Base-by-base conservation (phyloP, 177 flowering plant species). In the Vitis hybrid region DNA sequence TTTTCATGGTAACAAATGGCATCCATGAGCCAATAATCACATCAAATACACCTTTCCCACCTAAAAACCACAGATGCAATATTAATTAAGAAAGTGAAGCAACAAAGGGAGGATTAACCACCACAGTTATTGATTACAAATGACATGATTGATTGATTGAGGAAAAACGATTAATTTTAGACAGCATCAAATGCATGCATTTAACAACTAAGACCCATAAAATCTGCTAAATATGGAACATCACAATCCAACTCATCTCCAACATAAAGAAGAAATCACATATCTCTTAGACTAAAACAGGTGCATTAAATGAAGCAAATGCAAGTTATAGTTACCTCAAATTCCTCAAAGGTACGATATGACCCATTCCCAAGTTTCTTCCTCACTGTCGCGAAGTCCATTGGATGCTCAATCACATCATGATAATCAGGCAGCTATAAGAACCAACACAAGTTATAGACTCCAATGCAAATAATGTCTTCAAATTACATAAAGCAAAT, bases 301-400 rank as follows among this genome's bases (percentile, higher is more conserved):
- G 3, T 45, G 14, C 5, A 7, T 15, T 39, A 49, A 60, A 74
- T 48, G 8, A 26, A 67, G 5, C 50, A 58, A 55, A 60, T 12
- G 13, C 32, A 34, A 60, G 50, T 34, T 18, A 56, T 12, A 17
- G 48, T 48, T 13, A 71, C 97, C 94, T 89, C 95, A 72, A 92
- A 79, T 72, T 88, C 86, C 57, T 88, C 87, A 76, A 92, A 67
- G 23, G 82, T 84, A 13, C 83, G 68, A 73, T 90, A 92, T 14
- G 80, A 76, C 51, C 93, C 93, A 76, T 75, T 85, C 13, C 70
- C 80, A 51, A 92, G 82, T 75, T 90, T 89, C 80, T 84, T 90
- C 84, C 97, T 87, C 70, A 92, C 87, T 8, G 95, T 92, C 56
- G 92, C 74, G 59, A 92, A 92, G 75, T 92, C 95, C 97, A 92